These are phyloP conservation scores for Quambalaria eucalypti DNA, from an alignment of 1,284 basidiomycete species.

Conservation along the genomic window DNA sequence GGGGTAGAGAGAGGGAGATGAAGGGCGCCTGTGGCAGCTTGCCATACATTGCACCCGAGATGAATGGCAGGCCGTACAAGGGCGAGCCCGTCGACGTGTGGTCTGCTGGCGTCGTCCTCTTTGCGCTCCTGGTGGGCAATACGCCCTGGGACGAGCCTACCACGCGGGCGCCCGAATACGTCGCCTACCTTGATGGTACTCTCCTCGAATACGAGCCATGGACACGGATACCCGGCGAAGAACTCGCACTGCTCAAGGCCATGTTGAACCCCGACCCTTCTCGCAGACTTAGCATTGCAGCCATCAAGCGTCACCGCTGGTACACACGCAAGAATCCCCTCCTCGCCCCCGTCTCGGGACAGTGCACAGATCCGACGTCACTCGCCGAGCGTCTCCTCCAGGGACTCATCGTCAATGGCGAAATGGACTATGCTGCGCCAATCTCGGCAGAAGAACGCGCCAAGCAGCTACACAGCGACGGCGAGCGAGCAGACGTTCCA, in stretches of 20 bases:
- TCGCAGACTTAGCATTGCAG: slow-evolving; percentile 27
- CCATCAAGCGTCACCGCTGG: slow-evolving; percentile 43
- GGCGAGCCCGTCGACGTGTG: slow-evolving; percentile 89
- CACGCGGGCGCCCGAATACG: slow-evolving; percentile 65
- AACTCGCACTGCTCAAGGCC: slow-evolving; percentile 45
- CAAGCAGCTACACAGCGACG: slow-evolving; percentile 37
- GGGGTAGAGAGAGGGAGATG: slow-evolving; percentile 59
- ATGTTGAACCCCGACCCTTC: slow-evolving; percentile 40
- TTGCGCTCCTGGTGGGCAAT: slow-evolving; percentile 82
- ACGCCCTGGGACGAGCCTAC: slow-evolving; percentile 98
- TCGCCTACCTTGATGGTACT: slow-evolving; percentile 64
- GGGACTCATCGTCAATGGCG: slow-evolving; percentile 40
- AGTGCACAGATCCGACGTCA: slow-evolving; percentile 39
- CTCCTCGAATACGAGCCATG: slow-evolving; percentile 68
- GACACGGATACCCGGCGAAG: slow-evolving; percentile 60
- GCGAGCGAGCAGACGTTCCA: slow-evolving; percentile 36
- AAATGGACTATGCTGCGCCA: slow-evolving; percentile 25
- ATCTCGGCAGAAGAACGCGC: slow-evolving; percentile 6
- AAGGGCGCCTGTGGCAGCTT: slow-evolving; percentile 69
- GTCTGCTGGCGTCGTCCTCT: slow-evolving; percentile 93
- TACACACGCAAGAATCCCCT: slow-evolving; percentile 36
- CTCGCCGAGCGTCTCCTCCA: slow-evolving; percentile 44
- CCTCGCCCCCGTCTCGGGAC: slow-evolving; percentile 20
- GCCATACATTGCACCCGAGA: slow-evolving; percentile 87
- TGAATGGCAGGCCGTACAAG: slow-evolving; percentile 57